Evolutionary conservation across 306 rosid species (phyloP), one percentile per base, ranked within the genome.

Genomic region (Quercus glauca): DNA sequence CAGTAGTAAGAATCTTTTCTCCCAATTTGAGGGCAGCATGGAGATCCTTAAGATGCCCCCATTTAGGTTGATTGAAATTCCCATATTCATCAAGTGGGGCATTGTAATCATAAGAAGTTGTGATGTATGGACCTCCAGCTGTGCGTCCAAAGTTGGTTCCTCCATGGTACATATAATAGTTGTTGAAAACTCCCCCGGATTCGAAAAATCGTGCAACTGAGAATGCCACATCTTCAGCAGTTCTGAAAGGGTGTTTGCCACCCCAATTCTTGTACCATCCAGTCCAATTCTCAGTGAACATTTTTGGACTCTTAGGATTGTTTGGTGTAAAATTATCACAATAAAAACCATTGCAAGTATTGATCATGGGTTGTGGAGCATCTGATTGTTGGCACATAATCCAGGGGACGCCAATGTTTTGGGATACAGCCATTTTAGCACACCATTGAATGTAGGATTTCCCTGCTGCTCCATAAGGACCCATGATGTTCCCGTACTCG

Each of bases 21-120:
- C 79, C 75, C 0, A 68, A 25, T 35, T 51, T 78, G 11, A 83
- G 29, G n/a, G 78, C 67, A 19, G 10, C 71, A 56, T 86, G 87
- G 11, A 80, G 77, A 6, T 74, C 74, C 23, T 74, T 77, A 4
- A 86, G 82, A 79, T 83, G 87, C 5, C 85, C 79, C 86, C 86
- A 82, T 26, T 85, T 85, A 2, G 88, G 85, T 14, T 81, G 78
- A 55, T 80, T 85, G 6, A 55, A n/a, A 69, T 78, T 63, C 2
- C 88, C 88, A 69, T 68, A 85, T 76, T 85, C 85, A 21, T 81
- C 83, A 5, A 85, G 61, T 13, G 88, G 85, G 2, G 88, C 88
- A 37, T 85, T 77, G 25, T 81, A 81, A 9, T 84, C 87, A 21
- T 84, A 84, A 6, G 74, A 64, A 3, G 82, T 76, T 5, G 77